Conservation (phyloP, 1,284 basidiomycete species). For the Phylloboletellus chloephorus region DNA sequence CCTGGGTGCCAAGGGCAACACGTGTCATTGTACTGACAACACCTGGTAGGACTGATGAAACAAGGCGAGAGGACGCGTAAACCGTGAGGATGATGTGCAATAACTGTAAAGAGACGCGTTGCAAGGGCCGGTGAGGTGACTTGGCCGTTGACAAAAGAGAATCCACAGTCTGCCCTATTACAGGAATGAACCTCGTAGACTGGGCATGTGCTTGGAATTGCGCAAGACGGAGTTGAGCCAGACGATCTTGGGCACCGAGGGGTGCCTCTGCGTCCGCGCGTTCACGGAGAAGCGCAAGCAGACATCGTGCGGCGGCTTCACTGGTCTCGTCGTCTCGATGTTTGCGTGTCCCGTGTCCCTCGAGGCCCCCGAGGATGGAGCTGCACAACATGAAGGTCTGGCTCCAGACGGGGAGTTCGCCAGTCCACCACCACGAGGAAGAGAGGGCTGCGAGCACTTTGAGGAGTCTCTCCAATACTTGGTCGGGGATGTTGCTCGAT, state of each 20-base stretch:
- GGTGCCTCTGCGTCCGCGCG: constrained; percentile 38
- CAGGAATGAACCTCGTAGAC: constrained; percentile 56
- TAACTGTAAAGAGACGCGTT: constrained; percentile 58
- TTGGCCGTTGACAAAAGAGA: constrained; percentile 55
- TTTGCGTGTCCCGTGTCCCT: constrained; percentile 55
- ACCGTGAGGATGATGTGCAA: constrained; percentile 49
- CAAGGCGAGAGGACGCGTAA: constrained; percentile 61
- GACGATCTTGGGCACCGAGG: constrained; percentile 18
- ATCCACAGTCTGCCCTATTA: constrained; percentile 80
- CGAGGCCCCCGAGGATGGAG: constrained; percentile 59
- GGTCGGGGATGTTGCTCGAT: constrained; percentile 66
- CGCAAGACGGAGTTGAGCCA: constrained; percentile 36
- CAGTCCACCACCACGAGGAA: constrained; percentile 73
- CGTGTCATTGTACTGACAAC: constrained; percentile 72
- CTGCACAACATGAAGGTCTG: constrained; percentile 80
- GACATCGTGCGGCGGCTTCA: constrained; percentile 53
- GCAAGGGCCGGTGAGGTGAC: constrained; percentile 56
- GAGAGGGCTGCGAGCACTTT: constrained; percentile 56
- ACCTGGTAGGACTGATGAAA: constrained; percentile 77
- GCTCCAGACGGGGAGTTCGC: constrained; percentile 65
- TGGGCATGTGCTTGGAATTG: constrained; percentile 46
- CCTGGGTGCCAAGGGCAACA: constrained; percentile 52
- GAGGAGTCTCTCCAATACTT: constrained; percentile 72
- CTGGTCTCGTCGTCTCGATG: constrained; percentile 75
- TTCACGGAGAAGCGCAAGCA: constrained; percentile 52